Evolutionary conservation across 2,329 filamentous ascomycete genomes (phyloP), one percentile per base, ranked within the genome.

Genomic region (Huntiella decipiens): DNA sequence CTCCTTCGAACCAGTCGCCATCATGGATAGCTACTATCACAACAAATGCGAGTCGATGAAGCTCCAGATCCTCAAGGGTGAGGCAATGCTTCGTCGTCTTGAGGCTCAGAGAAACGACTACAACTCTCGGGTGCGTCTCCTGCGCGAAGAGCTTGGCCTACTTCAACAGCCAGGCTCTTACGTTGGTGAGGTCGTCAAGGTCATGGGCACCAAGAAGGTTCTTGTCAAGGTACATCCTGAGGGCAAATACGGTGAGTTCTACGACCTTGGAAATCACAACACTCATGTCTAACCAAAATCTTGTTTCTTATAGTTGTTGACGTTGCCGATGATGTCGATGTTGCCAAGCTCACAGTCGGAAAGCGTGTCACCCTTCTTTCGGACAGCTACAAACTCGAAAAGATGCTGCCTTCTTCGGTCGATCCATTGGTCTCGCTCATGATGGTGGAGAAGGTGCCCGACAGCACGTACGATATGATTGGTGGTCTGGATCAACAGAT

Each of bases 1-100:
- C 10, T 38, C 35, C 16, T 17, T 38, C 7, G 35, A 15, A 38
- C 4, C n/a, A 10, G 13, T 38, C 13, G 16, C 38, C 43, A 79
- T 61, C 62, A 98, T 98, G 91, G 91, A 96, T 66, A 93, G 82
- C 66, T 98, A 95, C 70, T 98, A 93, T 66, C 84, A 91, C 68
- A 96, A 96, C 73, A 98, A 98, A 74, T 96, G 96, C 67, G 91
- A 98, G 83, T 79, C 82, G 63, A 94, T 96, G 83, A 96, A 96
- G 81, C 86, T 98, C 63, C 88, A 98, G 76, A 98, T 98, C 62
- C 88, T 98, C 63, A 88, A 96, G 67, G 88, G 91, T 47, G 91
- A 98, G 68, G 88, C 91, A 47, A 86, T 94, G 49, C 72, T 98
- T 52, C 82, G 91, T 55, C 79, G 91, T 60, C 75, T 98, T 56